Evolutionary conservation across 176 grass and related monocot species (phyloP).

Genomic region (Triticum dicoccoides): DNA sequence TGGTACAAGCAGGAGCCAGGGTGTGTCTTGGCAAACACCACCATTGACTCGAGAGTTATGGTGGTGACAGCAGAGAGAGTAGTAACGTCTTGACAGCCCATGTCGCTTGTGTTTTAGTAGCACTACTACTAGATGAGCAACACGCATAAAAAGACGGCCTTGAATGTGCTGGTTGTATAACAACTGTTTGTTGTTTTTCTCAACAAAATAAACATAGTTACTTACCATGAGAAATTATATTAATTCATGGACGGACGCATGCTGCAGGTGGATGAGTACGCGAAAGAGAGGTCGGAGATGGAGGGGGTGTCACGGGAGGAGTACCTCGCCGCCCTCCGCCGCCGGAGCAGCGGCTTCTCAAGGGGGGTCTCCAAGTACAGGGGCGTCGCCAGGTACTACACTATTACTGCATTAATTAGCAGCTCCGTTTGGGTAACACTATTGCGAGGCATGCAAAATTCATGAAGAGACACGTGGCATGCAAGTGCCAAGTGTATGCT

Average conservation of each 20-base stretch:
- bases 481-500: slow-evolving; percentile 8
- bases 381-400: slow-evolving; percentile 79
- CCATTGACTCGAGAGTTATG: not conserved
- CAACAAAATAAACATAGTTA: not conserved
- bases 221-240: no score
- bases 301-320: slow-evolving; percentile 65
- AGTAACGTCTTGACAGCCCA: not conserved
- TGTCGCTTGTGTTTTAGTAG: not conserved
- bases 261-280: slow-evolving; percentile 64
- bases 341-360: slow-evolving; percentile 92
- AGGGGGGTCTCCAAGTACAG: slow-evolving; percentile 96
- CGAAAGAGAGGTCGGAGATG: slow-evolving; percentile 64
- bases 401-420: not conserved
- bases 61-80: not conserved
- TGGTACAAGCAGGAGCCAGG: slow-evolving; percentile 28
- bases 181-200: not conserved
- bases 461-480: not conserved
- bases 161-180: not conserved
- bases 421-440: not conserved
- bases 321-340: slow-evolving; percentile 79
- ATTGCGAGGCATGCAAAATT: not conserved
- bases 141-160: not conserved
- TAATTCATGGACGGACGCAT: not conserved
- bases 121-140: not conserved
- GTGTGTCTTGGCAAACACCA: slow-evolving; percentile 1